These are phyloP conservation scores for Citrus trifoliata DNA, from an alignment of 345 rosid genomes.

Conservation along the genomic window DNA sequence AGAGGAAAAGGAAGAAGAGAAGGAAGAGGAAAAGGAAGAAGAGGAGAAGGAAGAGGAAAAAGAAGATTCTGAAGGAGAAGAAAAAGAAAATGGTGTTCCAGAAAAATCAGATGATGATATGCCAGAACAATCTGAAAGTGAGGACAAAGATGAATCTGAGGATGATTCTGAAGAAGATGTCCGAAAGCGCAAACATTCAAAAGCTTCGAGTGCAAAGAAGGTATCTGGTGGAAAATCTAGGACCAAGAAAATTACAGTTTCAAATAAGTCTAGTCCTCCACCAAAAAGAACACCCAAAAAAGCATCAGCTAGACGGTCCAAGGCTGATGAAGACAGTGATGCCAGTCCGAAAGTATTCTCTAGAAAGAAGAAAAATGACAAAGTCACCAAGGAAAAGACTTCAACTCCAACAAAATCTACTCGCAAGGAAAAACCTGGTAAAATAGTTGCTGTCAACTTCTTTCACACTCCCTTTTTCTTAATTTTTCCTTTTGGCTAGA, in stretches of 20 bases:
- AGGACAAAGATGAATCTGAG: constrained; percentile 61
- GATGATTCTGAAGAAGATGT: constrained; percentile 80
- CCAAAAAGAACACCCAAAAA: constrained; percentile 48
- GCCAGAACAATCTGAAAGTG: constrained; percentile 54
- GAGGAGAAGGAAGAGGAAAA: constrained; percentile 30
- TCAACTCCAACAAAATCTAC: constrained; percentile 47
- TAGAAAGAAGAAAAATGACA: constrained; percentile 53
- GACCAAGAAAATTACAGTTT: constrained; percentile 39
- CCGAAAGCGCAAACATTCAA: constrained; percentile 49
- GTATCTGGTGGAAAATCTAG: constrained; percentile 56
- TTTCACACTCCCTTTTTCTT: background rate
- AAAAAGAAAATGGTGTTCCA: constrained; percentile 56
- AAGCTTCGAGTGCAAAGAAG: constrained; percentile 40
- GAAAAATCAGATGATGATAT: constrained; percentile 67
- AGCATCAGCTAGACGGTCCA: constrained; percentile 40
- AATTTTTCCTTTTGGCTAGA: background rate
- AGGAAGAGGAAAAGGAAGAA: constrained; percentile 53
- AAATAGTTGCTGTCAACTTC: background rate
- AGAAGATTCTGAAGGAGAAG: constrained; percentile 46
- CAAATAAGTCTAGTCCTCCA: constrained; percentile 42
- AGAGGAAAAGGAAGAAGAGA: constrained; percentile 33
- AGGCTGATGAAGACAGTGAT: constrained; percentile 59
- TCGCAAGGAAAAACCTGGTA: constrained; percentile 70
- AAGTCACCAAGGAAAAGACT: constrained; percentile 42
- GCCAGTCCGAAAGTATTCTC: constrained; percentile 54